phyloP scores from a whole-genome alignment of 1,139 yeast species.

The Nadsonia commutata region DNA sequence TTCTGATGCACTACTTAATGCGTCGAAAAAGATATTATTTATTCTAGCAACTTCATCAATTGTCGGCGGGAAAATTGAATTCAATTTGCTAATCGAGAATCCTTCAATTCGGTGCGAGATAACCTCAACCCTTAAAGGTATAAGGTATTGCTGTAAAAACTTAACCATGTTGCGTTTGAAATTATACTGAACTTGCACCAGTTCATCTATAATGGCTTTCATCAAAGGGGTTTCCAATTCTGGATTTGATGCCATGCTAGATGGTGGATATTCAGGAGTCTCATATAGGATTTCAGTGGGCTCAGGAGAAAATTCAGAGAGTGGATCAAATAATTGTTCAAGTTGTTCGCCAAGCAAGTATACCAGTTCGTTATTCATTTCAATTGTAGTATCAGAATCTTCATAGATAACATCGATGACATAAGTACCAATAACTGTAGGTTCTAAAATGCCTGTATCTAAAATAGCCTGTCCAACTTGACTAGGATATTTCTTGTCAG shows the following conservation, averaged over 20 bases:
- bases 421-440: conserved; percentile 38
- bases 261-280: conserved; percentile 26
- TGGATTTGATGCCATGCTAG: conserved; percentile 7
- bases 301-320: conserved; percentile 85
- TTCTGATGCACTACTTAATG: conserved; percentile 50
- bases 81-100: conserved; percentile 43
- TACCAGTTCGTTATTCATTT: conserved; percentile 59
- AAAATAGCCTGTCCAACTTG: conserved; percentile 40
- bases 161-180: conserved; percentile 58
- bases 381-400: conserved; percentile 35
- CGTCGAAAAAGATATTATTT: conserved; percentile 68
- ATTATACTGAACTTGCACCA: conserved; percentile 55
- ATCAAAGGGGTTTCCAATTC: conserved; percentile 16
- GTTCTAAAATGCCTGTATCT: conserved; percentile 44
- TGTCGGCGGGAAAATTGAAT: conserved; percentile 81
- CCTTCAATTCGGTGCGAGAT: conserved; percentile 36
- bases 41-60: conserved; percentile 85
- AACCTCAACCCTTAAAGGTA: conserved; percentile 63
- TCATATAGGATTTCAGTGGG: conserved; percentile 54
- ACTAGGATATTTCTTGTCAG: conserved; percentile 36
- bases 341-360: conserved; percentile 67
- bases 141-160: conserved; percentile 60
- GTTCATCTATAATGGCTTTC: conserved; percentile 46
- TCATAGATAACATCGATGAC: conserved; percentile 66
- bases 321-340: conserved; percentile 78